Conservation (phyloP, 208 protist genomes). For the Novymonas esmeraldas region DNA sequence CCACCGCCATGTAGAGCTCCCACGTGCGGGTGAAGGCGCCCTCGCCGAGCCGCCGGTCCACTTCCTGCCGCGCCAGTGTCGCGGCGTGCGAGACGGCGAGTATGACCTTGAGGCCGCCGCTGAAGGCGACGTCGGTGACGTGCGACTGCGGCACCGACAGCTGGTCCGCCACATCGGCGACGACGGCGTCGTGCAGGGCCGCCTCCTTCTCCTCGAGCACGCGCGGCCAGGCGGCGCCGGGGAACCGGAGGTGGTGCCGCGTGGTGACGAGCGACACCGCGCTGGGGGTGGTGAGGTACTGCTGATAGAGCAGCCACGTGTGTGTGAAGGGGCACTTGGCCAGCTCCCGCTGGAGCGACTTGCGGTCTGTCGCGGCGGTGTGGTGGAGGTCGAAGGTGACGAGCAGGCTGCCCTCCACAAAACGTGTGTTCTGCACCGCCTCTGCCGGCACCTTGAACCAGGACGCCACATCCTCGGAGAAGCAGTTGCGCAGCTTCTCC, state of each 20-base stretch:
- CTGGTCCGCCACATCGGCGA: slow-evolving; percentile 25
- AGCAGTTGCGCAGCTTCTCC: slow-evolving; percentile 36
- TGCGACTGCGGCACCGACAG: slow-evolving; percentile 10
- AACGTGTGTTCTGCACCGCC: slow-evolving; percentile 20
- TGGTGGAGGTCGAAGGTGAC: slow-evolving; percentile 33
- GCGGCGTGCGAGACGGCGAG: slow-evolving; percentile 42
- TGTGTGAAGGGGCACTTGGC: slow-evolving; percentile 17
- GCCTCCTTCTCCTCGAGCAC: slow-evolving; percentile 2
- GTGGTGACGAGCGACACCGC: background rate
- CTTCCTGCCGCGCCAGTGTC: slow-evolving; percentile 9
- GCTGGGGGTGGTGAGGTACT: background rate
- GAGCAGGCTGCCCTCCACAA: slow-evolving; percentile 20
- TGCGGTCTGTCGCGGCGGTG: background rate
- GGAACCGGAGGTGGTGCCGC: slow-evolving; percentile 30
- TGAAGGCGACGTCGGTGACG: slow-evolving; percentile 21
- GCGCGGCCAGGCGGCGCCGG: slow-evolving; percentile 25
- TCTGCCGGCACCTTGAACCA: slow-evolving; percentile 6
- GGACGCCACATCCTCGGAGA: slow-evolving; percentile 41
- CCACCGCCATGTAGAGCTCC: slow-evolving; percentile 7
- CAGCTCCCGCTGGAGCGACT: slow-evolving; percentile 18
- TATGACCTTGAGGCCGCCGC: slow-evolving; percentile 7
- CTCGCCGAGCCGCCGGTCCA: slow-evolving; percentile 21
- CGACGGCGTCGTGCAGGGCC: slow-evolving; percentile 13
- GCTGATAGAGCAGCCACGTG: slow-evolving; percentile 17
- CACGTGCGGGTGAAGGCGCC: slow-evolving; percentile 22